A percentile compares a stretch with the other conserved stretches of the same genome.
Evolutionary conservation across 2,329 filamentous ascomycete genomes (phyloP).

Genomic region (Sarocladiaceae sp.): DNA sequence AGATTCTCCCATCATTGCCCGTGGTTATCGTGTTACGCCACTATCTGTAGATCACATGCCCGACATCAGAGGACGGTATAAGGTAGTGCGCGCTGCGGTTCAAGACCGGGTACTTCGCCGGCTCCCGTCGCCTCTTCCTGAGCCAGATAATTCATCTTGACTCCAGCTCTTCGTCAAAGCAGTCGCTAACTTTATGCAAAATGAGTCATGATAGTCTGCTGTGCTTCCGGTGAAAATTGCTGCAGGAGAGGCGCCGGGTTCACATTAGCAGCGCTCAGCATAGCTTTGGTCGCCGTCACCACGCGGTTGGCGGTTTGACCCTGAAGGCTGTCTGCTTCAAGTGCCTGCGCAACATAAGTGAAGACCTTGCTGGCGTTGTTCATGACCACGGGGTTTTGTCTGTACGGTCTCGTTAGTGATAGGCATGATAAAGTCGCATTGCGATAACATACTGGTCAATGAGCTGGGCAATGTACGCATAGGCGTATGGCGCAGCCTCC

Average conservation of each 20-base stretch:
- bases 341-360: slow-evolving; percentile 76
- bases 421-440: not conserved
- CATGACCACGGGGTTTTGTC: slow-evolving; percentile 80
- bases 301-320: slow-evolving; percentile 77
- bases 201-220: slow-evolving; percentile 9
- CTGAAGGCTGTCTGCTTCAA: slow-evolving; percentile 86
- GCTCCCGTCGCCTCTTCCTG: not conserved
- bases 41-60: too few species aligned
- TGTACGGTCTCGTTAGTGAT: too few species aligned
- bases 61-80: too few species aligned
- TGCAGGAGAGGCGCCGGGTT: slow-evolving; percentile 73
- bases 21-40: too few species aligned
- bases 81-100: too few species aligned
- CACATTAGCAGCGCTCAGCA: slow-evolving; percentile 69
- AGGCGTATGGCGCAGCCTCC: slow-evolving; percentile 94
- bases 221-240: slow-evolving; percentile 28
- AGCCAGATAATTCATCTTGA: not conserved
- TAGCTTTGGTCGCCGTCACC: slow-evolving; percentile 70
- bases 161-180: not conserved
- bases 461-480: slow-evolving; percentile 83
- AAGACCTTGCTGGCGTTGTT: slow-evolving; percentile 71
- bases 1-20: too few species aligned
- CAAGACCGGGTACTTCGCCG: not conserved
- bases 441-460: slow-evolving; percentile 79
- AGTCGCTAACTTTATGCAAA: slow-evolving; percentile 5